These are phyloP conservation scores for Dactylonectria macrodidyma DNA, from an alignment of 2,329 filamentous ascomycete genomes.

Conservation along the genomic window DNA sequence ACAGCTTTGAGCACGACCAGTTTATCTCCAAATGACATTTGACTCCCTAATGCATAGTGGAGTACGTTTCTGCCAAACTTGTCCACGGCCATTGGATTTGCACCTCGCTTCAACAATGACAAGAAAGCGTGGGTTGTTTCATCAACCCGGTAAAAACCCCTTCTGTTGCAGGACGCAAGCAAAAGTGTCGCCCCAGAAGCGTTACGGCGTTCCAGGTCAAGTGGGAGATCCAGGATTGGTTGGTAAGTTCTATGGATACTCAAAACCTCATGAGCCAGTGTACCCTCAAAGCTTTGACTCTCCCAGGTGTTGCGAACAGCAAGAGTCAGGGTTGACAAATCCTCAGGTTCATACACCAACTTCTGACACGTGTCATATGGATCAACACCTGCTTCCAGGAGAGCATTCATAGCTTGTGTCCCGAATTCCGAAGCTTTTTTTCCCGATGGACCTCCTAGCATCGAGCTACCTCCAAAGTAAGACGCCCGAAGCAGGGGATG, in stretches of 20 bases:
- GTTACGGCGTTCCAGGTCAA: constrained; percentile 34
- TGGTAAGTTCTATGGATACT: not conserved
- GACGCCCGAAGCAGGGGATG: constrained; percentile 25
- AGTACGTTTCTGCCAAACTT: constrained; percentile 33
- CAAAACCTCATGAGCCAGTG: constrained; percentile 32
- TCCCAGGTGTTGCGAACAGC: constrained; percentile 18
- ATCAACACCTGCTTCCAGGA: constrained; percentile 26
- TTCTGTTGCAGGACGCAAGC: constrained; percentile 22
- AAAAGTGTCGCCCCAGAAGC: constrained; percentile 30
- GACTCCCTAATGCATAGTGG: constrained; percentile 26
- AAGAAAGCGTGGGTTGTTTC: not conserved
- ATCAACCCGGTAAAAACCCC: too few species aligned
- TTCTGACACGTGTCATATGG: constrained; percentile 19
- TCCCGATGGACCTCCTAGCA: not conserved
- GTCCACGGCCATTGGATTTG: constrained; percentile 29
- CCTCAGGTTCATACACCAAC: not conserved
- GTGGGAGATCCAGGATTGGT: constrained; percentile 30
- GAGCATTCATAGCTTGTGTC: constrained; percentile 12
- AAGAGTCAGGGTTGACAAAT: not conserved
- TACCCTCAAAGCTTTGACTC: not conserved
- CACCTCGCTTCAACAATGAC: constrained; percentile 32
- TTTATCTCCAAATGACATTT: not conserved
- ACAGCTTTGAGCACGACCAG: constrained; percentile 20
- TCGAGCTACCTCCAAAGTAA: not conserved
- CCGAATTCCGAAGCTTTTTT: not conserved